Conservation (phyloP, 495 filamentous ascomycete species). For the Aspergillus cristatus region DNA sequence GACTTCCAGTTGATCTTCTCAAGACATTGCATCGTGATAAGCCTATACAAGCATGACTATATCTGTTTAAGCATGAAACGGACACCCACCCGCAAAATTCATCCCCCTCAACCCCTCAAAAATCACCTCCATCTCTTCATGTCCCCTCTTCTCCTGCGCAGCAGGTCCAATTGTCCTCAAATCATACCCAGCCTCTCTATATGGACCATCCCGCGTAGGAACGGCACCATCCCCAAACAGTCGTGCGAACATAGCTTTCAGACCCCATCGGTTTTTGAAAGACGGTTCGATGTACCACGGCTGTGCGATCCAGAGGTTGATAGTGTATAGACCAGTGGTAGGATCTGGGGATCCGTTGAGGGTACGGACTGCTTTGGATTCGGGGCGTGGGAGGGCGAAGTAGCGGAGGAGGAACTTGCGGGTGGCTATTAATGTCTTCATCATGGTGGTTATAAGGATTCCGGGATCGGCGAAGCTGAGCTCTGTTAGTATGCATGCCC, state of each 20-base stretch:
- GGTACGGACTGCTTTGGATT: constrained; percentile 1
- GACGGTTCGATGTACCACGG: constrained; percentile 12
- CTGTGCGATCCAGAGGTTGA: constrained; percentile 3
- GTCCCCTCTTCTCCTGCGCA: constrained; percentile 3
- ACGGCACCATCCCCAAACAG: constrained; percentile 4
- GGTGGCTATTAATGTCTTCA: constrained; percentile 1
- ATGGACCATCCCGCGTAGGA: background rate
- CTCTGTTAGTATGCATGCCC: background rate
- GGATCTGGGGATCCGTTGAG: constrained; percentile 1
- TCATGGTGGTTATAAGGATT: too few species aligned
- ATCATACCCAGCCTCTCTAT: constrained; percentile 4
- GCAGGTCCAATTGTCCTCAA: constrained; percentile 4
- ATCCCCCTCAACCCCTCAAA: background rate
- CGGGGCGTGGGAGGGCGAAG: constrained; percentile 36
- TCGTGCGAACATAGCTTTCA: constrained; percentile 1
- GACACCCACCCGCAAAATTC: constrained; percentile 1
- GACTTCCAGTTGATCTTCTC: too few species aligned
- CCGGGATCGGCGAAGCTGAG: background rate
- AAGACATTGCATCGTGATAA: too few species aligned
- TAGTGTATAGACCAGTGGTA: constrained; percentile 1
- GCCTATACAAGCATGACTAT: too few species aligned
- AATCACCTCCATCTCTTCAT: constrained; percentile 3
- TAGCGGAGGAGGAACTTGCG: constrained; percentile 38
- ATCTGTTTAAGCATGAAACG: constrained; percentile 3
- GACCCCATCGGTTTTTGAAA: constrained; percentile 6